Percentiles rank a stretch among this genome's conserved stretches.
These are phyloP conservation scores for Manihot esculenta DNA, from an alignment of 441 rosid species.

Conservation along the genomic window DNA sequence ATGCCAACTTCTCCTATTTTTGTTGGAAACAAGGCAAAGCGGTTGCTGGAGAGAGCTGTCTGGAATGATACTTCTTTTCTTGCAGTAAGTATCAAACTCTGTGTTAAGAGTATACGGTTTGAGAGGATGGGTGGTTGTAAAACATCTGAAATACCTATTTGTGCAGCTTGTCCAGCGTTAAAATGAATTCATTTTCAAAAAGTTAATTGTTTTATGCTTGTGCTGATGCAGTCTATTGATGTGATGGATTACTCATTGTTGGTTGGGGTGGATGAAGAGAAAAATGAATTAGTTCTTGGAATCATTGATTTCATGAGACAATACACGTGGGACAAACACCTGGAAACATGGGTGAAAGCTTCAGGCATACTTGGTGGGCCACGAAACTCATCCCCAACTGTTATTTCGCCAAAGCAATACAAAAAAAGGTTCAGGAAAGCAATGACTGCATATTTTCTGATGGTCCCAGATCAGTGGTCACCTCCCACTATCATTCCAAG, in stretches of 20 bases:
- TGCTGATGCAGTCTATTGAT: constrained; percentile 64
- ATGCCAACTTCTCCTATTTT: constrained; percentile 98
- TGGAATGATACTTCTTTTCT: constrained; percentile 98
- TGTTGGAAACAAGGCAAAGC: constrained; percentile 92
- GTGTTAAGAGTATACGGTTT: not conserved
- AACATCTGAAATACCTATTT: not conserved
- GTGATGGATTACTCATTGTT: constrained; percentile 96
- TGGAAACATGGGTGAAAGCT: constrained; percentile 94
- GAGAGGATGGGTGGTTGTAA: not conserved
- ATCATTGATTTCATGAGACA: constrained; percentile 97
- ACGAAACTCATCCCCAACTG: constrained; percentile 75
- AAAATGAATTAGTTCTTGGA: constrained; percentile 83
- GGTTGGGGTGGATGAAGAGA: constrained; percentile 92
- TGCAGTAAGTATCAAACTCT: constrained; percentile 58
- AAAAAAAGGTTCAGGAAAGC: constrained; percentile 98
- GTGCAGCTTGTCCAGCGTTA: not conserved
- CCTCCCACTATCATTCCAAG: constrained; percentile 53
- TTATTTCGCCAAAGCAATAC: constrained; percentile 92
- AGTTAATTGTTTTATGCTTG: constrained; percentile 1
- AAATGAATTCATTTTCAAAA: not conserved
- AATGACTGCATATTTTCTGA: constrained; percentile 86
- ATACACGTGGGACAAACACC: constrained; percentile 98
- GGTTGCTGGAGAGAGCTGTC: constrained; percentile 91
- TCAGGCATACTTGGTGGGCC: constrained; percentile 94
- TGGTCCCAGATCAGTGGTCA: constrained; percentile 98